Conservation (phyloP, 2,329 filamentous ascomycete species). For the Trichoderma oligosporum region DNA sequence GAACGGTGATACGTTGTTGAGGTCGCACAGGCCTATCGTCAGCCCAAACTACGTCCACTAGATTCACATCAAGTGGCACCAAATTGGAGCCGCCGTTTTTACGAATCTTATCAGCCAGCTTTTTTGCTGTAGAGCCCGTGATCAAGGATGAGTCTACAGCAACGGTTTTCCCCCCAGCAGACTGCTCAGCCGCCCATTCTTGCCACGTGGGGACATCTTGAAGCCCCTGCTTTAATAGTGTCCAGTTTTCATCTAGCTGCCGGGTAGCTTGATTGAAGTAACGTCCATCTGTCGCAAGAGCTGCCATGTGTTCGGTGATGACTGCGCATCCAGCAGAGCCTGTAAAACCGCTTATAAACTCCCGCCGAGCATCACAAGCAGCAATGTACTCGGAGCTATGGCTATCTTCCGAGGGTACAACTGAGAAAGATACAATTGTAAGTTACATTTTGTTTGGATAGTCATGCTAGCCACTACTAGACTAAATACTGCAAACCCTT, state of each 20-base stretch:
- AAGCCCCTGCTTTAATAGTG: constrained; percentile 84
- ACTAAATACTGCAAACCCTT: constrained; percentile 34
- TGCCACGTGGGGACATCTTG: constrained; percentile 96
- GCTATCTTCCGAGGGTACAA: constrained; percentile 94
- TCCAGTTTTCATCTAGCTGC: constrained; percentile 89
- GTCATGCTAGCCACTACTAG: background rate
- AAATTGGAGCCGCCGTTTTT: constrained; percentile 78
- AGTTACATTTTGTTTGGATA: constrained; percentile 19
- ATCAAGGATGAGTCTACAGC: constrained; percentile 88
- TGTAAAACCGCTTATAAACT: constrained; percentile 89
- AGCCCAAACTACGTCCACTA: constrained; percentile 90
- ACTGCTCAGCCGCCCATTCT: constrained; percentile 87
- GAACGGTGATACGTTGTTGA: constrained; percentile 68
- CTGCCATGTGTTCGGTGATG: constrained; percentile 79
- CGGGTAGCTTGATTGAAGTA: constrained; percentile 97
- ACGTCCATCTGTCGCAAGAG: constrained; percentile 87
- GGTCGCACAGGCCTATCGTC: constrained; percentile 68
- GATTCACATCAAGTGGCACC: constrained; percentile 71
- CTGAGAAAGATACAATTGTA: constrained; percentile 43
- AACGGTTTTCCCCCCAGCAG: constrained; percentile 80
- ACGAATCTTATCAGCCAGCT: constrained; percentile 79
- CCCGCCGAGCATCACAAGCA: constrained; percentile 85
- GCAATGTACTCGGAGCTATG: constrained; percentile 98
- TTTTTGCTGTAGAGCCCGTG: constrained; percentile 59
- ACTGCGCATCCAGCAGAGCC: constrained; percentile 93